These are phyloP conservation scores for Triangularia setosa DNA, from an alignment of 2,329 filamentous ascomycete species.

Conservation along the genomic window DNA sequence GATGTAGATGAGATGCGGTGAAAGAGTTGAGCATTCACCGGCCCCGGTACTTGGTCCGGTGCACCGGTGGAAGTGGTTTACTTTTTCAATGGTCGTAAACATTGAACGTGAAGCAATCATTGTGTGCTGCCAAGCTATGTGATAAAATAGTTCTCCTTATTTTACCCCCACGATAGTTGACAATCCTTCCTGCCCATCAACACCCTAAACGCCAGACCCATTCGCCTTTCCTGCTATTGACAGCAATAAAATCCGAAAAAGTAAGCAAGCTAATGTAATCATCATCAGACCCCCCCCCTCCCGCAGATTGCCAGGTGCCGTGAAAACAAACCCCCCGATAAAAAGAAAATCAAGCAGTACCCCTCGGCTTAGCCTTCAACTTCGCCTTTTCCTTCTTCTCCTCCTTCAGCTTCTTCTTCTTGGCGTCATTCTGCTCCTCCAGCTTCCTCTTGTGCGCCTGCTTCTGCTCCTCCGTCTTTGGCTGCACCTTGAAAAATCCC, in stretches of 20 bases:
- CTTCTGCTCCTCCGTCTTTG: constrained; percentile 84
- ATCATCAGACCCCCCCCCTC: not conserved
- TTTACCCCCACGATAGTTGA: not conserved
- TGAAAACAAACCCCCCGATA: not conserved
- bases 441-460: constrained; percentile 85
- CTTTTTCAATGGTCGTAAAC: not conserved
- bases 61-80: too few species aligned
- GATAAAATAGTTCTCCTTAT: not conserved
- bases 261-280: not conserved
- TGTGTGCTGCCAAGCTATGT: not conserved
- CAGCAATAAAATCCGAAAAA: not conserved
- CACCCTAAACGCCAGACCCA: not conserved
- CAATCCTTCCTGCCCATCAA: not conserved
- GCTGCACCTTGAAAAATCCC: constrained; percentile 92
- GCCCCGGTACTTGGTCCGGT: not conserved
- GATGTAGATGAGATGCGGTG: not conserved
- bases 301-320: not conserved
- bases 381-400: constrained; percentile 95
- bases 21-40: not conserved
- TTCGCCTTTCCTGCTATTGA: not conserved
- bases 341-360: constrained; percentile 41
- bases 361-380: constrained; percentile 80
- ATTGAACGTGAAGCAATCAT: not conserved
- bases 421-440: constrained; percentile 84
- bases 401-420: constrained; percentile 92